Evolutionary conservation across 352 stramenopile genomes (phyloP).

Genomic region (Globisporangium spiculum): DNA sequence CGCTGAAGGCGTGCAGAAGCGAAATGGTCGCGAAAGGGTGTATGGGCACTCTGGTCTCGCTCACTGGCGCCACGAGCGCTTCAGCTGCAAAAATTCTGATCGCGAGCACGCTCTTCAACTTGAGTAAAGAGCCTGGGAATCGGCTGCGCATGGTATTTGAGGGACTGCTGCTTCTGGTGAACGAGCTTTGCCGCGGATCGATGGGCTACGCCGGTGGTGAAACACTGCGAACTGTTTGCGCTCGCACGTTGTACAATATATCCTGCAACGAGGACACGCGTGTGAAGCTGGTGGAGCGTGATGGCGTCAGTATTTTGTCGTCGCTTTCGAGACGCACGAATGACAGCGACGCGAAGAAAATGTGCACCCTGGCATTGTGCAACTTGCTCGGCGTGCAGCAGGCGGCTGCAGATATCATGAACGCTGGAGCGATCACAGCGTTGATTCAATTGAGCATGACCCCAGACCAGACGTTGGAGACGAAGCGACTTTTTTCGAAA

Average conservation of each 20-base stretch:
- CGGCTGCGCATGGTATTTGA: constrained; percentile 75
- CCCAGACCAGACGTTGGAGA: constrained; percentile 40
- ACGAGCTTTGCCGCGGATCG: constrained; percentile 41
- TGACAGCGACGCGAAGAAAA: constrained; percentile 53
- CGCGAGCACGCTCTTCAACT: constrained; percentile 52
- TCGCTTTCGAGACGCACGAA: constrained; percentile 34
- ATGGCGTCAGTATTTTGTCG: constrained; percentile 56
- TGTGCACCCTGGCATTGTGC: constrained; percentile 76
- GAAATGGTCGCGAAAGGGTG: constrained; percentile 75
- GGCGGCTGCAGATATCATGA: constrained; percentile 64
- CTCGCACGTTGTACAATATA: constrained; percentile 65
- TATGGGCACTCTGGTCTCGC: constrained; percentile 49
- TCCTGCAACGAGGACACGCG: constrained; percentile 66
- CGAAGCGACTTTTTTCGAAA: constrained; percentile 57
- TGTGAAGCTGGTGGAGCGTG: constrained; percentile 64
- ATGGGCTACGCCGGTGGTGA: constrained; percentile 20
- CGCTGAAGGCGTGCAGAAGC: constrained; percentile 48
- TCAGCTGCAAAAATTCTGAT: constrained; percentile 51
- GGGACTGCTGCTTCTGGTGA: constrained; percentile 56
- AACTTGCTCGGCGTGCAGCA: constrained; percentile 78
- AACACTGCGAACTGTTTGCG: constrained; percentile 40
- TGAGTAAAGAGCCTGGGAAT: constrained; percentile 71
- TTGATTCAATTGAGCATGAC: constrained; percentile 64
- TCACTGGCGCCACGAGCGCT: constrained; percentile 32
- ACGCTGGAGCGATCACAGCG: constrained; percentile 57